Percentiles rank a stretch among this genome's conserved stretches.
These are phyloP conservation scores for Mycogone perniciosa DNA, from an alignment of 2,329 filamentous ascomycete genomes.

Conservation along the genomic window DNA sequence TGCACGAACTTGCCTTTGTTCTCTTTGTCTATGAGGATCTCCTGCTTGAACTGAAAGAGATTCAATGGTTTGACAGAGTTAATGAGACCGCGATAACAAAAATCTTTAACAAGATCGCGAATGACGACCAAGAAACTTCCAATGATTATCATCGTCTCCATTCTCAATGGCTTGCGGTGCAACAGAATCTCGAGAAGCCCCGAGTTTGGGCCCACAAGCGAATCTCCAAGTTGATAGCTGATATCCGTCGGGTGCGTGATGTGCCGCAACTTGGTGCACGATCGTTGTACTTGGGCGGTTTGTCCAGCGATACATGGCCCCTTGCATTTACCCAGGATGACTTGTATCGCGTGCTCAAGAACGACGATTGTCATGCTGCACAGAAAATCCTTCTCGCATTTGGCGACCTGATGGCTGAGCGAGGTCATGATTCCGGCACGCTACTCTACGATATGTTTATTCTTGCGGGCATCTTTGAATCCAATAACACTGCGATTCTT, in stretches of 20 bases:
- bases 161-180: neutral
- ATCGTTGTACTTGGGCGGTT: neutral
- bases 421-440: too few relatives aligned
- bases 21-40: neutral
- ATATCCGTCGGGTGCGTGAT: neutral
- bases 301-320: too few relatives aligned
- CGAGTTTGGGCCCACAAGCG: neutral
- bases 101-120: conserved; percentile 5
- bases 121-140: neutral
- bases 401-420: too few relatives aligned
- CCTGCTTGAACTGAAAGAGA: neutral
- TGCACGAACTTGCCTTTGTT: neutral
- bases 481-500: too few relatives aligned
- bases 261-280: neutral
- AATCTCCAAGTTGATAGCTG: neutral
- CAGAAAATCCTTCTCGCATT: too few relatives aligned
- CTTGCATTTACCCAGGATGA: too few relatives aligned
- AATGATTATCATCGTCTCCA: neutral
- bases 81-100: conserved; percentile 1
- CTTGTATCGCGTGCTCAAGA: too few relatives aligned
- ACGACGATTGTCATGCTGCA: too few relatives aligned
- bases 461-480: too few relatives aligned
- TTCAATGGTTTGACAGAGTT: conserved; percentile 8
- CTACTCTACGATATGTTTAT: too few relatives aligned
- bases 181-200: neutral